A percentile compares a stretch with the other conserved stretches of the same genome.
phyloP scores from a whole-genome alignment of 495 filamentous ascomycete species.

The Massariosphaeria phaeospora region DNA sequence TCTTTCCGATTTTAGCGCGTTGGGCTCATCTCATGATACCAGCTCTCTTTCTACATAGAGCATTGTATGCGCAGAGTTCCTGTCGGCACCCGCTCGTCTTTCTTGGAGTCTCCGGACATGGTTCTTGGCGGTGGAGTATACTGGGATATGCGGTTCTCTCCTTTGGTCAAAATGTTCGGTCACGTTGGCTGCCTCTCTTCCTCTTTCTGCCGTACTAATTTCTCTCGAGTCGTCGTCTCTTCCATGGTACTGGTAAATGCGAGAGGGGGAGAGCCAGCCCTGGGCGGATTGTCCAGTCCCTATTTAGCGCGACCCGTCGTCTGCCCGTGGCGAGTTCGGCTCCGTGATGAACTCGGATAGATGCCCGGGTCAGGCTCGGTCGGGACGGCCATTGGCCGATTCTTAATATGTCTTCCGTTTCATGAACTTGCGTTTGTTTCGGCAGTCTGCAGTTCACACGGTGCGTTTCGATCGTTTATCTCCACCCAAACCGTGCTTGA shows the following conservation, averaged over 20 bases:
- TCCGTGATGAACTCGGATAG: constrained; percentile 25
- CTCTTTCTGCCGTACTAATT: constrained; percentile 1
- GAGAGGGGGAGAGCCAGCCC: constrained; percentile 5
- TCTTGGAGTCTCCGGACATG: constrained; percentile 23
- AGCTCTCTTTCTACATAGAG: constrained; percentile 33
- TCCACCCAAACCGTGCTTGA: constrained; percentile 9
- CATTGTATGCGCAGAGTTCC: constrained; percentile 35
- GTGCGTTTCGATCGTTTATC: constrained; percentile 19
- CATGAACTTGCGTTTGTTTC: constrained; percentile 26
- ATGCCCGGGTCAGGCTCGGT: neutral
- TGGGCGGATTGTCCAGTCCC: constrained; percentile 24
- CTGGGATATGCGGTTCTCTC: constrained; percentile 20
- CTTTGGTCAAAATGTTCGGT: constrained; percentile 14
- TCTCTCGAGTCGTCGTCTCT: neutral
- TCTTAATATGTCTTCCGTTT: constrained; percentile 26
- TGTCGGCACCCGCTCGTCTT: constrained; percentile 33
- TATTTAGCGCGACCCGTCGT: constrained; percentile 24
- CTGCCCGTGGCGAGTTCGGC: constrained; percentile 8
- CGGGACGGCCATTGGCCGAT: constrained; percentile 18
- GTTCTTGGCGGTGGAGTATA: constrained; percentile 26
- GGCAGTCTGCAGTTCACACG: constrained; percentile 7
- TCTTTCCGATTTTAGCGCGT: constrained; percentile 34
- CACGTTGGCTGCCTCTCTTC: neutral
- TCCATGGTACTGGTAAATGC: constrained; percentile 3
- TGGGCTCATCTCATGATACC: constrained; percentile 35